A percentile compares a stretch with the other conserved stretches of the same genome.
Evolutionary conservation across 2,329 filamentous ascomycete species (phyloP).

Genomic region (Colletotrichum musae): DNA sequence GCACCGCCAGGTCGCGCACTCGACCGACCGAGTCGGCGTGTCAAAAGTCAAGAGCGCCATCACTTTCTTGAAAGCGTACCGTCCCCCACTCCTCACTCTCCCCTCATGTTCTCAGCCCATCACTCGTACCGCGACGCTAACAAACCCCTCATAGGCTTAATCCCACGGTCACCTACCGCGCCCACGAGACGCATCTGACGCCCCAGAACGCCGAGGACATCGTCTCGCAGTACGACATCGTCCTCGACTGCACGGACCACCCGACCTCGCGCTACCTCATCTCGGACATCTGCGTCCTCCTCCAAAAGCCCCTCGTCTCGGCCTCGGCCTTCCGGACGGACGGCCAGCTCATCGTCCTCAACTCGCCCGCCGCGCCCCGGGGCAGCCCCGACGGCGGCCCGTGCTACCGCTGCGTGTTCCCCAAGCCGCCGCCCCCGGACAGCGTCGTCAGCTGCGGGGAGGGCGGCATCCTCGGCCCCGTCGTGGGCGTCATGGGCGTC

Average conservation of each 20-base stretch:
- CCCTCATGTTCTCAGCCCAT: no score
- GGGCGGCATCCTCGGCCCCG: conserved; percentile 91
- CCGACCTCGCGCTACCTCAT: conserved; percentile 93
- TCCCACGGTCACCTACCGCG: conserved; percentile 75
- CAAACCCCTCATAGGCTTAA: conserved; percentile 72
- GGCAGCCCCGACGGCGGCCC: conserved; percentile 77
- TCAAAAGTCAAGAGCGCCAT: conserved; percentile 86
- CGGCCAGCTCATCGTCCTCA: conserved; percentile 90
- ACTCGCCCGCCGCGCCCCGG: conserved; percentile 78
- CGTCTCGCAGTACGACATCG: conserved; percentile 81
- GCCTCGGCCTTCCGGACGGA: conserved; percentile 91
- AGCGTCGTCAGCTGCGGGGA: conserved; percentile 91
- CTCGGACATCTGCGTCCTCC: conserved; percentile 88
- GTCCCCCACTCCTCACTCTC: no score
- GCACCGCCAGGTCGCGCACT: conserved; percentile 91
- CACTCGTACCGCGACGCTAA: no score
- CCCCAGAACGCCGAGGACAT: conserved; percentile 77
- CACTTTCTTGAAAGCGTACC: conserved; percentile 68
- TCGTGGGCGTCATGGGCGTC: conserved; percentile 94
- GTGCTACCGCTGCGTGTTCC: conserved; percentile 96
- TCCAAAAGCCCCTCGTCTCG: conserved; percentile 85
- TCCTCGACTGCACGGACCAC: conserved; percentile 96
- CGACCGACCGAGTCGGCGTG: conserved; percentile 77
- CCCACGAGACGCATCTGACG: conserved; percentile 76
- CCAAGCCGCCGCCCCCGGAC: conserved; percentile 85